Evolutionary conservation across 2,329 filamentous ascomycete genomes (phyloP).

Genomic region (Hypoxylon sp.): DNA sequence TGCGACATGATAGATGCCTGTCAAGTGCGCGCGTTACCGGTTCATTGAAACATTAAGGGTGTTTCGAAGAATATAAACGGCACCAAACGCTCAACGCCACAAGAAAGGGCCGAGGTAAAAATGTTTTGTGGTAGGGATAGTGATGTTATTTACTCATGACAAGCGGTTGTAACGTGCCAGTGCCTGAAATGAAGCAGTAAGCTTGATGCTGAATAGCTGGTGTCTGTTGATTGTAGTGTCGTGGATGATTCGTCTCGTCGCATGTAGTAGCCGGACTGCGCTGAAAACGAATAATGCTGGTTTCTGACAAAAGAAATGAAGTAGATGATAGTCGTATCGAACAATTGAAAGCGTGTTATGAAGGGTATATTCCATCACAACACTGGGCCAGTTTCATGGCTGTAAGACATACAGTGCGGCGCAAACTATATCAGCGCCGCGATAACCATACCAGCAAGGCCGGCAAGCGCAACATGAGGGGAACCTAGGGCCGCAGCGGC

Average conservation of each 20-base stretch:
- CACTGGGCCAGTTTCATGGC: constrained; percentile 15
- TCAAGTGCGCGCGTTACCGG: constrained; percentile 41
- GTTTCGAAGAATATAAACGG: constrained; percentile 41
- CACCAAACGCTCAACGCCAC: constrained; percentile 51
- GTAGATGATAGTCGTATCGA: constrained; percentile 48
- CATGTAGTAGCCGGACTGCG: constrained; percentile 48
- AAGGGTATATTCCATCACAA: constrained; percentile 9
- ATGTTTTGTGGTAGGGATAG: constrained; percentile 44
- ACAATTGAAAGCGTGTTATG: constrained; percentile 23
- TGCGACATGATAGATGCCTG: constrained; percentile 13
- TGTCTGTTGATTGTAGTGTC: constrained; percentile 45
- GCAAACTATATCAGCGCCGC: constrained; percentile 63
- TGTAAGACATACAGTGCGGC: constrained; percentile 28
- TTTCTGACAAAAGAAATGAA: constrained; percentile 53
- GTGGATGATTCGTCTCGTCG: constrained; percentile 49
- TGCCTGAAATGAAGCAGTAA: constrained; percentile 19
- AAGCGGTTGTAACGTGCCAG: constrained; percentile 31
- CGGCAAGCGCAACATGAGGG: constrained; percentile 61
- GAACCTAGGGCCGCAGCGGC: constrained; percentile 61
- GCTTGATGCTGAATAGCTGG: constrained; percentile 33
- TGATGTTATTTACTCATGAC: constrained; percentile 30
- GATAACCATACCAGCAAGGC: constrained; percentile 63
- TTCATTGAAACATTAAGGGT: constrained; percentile 52
- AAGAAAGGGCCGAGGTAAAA: constrained; percentile 40
- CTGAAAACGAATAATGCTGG: constrained; percentile 47